These are phyloP conservation scores for Nigrospora oryzae DNA, from an alignment of 2,329 filamentous ascomycete genomes.

Conservation along the genomic window DNA sequence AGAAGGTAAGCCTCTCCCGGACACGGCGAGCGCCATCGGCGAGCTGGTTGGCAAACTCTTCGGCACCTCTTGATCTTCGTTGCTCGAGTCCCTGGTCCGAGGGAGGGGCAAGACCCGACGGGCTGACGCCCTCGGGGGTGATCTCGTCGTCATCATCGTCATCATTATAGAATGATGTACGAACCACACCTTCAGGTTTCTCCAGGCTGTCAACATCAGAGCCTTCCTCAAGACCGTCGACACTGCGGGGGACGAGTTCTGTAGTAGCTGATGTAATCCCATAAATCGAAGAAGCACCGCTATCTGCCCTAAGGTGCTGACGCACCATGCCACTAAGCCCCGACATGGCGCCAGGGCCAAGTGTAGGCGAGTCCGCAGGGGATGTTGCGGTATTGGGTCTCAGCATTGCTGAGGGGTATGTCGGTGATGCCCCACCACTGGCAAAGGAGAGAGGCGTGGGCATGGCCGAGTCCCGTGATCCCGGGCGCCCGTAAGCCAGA, in stretches of 20 bases:
- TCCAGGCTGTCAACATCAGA: conserved; percentile 7
- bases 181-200: neutral
- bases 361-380: conserved; percentile 65
- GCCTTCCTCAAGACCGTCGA: conserved; percentile 20
- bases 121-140: conserved; percentile 1
- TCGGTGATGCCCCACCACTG: conserved; percentile 8
- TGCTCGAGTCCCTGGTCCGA: too few species aligned
- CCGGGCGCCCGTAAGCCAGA: too few species aligned
- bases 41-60: conserved; percentile 67
- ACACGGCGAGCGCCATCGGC: conserved; percentile 63
- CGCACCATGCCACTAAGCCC: conserved; percentile 77
- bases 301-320: conserved; percentile 75
- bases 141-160: conserved; percentile 8
- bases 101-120: too few species aligned
- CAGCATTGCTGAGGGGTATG: conserved; percentile 12
- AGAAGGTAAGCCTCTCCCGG: conserved; percentile 63
- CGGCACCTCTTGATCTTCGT: conserved; percentile 23
- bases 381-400: conserved; percentile 14
- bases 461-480: conserved; percentile 33
- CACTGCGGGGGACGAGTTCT: conserved; percentile 29
- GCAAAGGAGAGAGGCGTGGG: conserved; percentile 32
- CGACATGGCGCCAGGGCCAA: conserved; percentile 49
- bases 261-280: conserved; percentile 34
- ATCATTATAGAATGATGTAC: neutral
- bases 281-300: conserved; percentile 74